These are phyloP conservation scores for Chaetomium fimeti DNA, from an alignment of 495 filamentous ascomycete species.

Conservation along the genomic window DNA sequence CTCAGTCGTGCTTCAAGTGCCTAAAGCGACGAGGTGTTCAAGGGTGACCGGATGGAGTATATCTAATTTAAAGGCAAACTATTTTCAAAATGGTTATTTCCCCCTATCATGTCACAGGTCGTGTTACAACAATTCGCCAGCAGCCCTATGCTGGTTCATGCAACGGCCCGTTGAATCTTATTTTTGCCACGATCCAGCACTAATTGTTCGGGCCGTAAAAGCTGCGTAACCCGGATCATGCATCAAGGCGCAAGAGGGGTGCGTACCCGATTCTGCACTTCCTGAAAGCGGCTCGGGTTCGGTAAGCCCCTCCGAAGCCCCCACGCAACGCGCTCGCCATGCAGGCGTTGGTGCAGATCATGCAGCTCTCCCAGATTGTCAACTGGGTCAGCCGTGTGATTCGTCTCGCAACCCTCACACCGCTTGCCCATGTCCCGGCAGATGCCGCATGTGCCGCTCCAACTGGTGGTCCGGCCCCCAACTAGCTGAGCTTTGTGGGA, in stretches of 20 bases:
- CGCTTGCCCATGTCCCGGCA: neutral
- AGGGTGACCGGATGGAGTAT: neutral
- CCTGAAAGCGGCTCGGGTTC: neutral
- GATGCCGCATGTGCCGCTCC: neutral
- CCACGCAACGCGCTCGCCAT: neutral
- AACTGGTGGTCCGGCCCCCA: neutral
- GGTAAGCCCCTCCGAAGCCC: neutral
- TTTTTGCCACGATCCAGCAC: neutral
- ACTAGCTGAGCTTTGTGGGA: neutral
- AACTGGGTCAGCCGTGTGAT: neutral
- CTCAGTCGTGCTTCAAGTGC: neutral
- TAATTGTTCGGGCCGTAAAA: neutral
- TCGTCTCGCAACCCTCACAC: neutral
- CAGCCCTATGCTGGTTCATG: neutral
- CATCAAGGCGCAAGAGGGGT: neutral
- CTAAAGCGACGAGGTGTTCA: neutral
- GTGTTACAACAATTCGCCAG: neutral
- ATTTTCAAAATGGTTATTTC: neutral
- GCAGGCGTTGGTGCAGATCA: neutral
- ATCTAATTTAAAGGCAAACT: neutral
- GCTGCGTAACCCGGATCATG: neutral
- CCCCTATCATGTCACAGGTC: neutral
- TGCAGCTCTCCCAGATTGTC: neutral
- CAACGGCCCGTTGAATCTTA: neutral
- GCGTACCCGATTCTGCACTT: neutral